Conservation (phyloP, 2,329 filamentous ascomycete species). For the Thielaviopsis punctulata region DNA sequence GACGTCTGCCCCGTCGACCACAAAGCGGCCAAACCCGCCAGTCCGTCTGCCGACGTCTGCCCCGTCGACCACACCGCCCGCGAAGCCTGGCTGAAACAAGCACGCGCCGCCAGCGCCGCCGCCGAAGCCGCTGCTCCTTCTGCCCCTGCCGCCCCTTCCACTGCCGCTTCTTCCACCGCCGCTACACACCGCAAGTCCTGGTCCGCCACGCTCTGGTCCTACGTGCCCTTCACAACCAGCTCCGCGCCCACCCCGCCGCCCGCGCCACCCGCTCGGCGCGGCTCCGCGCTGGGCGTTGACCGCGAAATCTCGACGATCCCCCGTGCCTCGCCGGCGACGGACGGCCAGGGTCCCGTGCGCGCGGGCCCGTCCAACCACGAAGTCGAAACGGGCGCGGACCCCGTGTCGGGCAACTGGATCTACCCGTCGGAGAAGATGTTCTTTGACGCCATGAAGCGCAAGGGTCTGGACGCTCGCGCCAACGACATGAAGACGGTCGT, state of each 20-base stretch:
- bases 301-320: constrained; percentile 71
- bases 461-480: constrained; percentile 54
- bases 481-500: constrained; percentile 82
- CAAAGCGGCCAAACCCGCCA: not conserved
- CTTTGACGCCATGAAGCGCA: constrained; percentile 90
- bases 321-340: constrained; percentile 28
- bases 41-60: constrained; percentile 33
- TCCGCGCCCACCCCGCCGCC: constrained; percentile 12
- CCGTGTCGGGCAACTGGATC: constrained; percentile 72
- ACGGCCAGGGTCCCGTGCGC: constrained; percentile 19
- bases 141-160: constrained; percentile 10
- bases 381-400: constrained; percentile 55
- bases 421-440: constrained; percentile 97
- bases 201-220: constrained; percentile 25
- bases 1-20: constrained; percentile 1
- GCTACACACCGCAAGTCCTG: constrained; percentile 24
- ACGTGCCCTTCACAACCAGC: constrained; percentile 26
- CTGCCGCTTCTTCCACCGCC: constrained; percentile 15
- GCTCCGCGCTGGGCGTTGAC: constrained; percentile 36
- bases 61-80: constrained; percentile 85
- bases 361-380: constrained; percentile 52
- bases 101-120: constrained; percentile 24
- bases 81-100: constrained; percentile 67
- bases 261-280: constrained; percentile 9
- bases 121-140: constrained; percentile 24